phyloP scores from a whole-genome alignment of 2,329 filamentous ascomycete genomes.

The Beauveria rudraprayagi region DNA sequence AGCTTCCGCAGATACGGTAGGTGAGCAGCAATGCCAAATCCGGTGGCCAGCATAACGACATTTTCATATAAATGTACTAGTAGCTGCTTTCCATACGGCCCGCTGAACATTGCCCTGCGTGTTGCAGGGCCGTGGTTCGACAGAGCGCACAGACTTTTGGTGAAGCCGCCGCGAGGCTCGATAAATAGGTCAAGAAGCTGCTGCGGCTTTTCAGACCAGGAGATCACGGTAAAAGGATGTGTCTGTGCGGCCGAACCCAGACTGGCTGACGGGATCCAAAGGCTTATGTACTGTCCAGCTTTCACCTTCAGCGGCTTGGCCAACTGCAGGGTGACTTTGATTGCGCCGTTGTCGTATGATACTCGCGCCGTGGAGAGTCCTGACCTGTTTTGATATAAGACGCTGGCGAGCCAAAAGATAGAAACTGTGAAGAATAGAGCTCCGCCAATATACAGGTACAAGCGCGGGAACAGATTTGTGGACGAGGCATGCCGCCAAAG shows the following conservation, averaged over 20 bases:
- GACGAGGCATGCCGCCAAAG: not conserved
- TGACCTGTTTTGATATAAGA: not conserved
- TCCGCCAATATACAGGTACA: not conserved
- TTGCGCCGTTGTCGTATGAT: not conserved
- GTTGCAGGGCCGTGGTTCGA: too few relatives aligned
- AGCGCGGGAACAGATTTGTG: not conserved
- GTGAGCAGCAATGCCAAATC: constrained; percentile 25
- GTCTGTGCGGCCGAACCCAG: too few relatives aligned
- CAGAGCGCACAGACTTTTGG: too few relatives aligned
- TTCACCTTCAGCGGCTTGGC: not conserved
- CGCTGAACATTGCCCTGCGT: too few relatives aligned
- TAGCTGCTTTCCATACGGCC: too few relatives aligned
- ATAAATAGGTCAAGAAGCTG: too few relatives aligned
- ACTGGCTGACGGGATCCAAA: not conserved
- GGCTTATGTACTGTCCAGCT: not conserved
- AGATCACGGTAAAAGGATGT: too few relatives aligned
- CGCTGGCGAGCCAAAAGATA: not conserved
- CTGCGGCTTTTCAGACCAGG: too few relatives aligned
- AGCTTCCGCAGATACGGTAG: constrained; percentile 27
- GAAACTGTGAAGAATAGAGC: not conserved
- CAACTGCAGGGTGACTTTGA: not conserved
- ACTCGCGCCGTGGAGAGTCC: not conserved
- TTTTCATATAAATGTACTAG: constrained; percentile 18
- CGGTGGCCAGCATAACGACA: constrained; percentile 26
- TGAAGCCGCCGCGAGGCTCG: too few relatives aligned